These are phyloP conservation scores for Macrocystidia cucumis DNA, from an alignment of 1,284 basidiomycete genomes.

Conservation along the genomic window DNA sequence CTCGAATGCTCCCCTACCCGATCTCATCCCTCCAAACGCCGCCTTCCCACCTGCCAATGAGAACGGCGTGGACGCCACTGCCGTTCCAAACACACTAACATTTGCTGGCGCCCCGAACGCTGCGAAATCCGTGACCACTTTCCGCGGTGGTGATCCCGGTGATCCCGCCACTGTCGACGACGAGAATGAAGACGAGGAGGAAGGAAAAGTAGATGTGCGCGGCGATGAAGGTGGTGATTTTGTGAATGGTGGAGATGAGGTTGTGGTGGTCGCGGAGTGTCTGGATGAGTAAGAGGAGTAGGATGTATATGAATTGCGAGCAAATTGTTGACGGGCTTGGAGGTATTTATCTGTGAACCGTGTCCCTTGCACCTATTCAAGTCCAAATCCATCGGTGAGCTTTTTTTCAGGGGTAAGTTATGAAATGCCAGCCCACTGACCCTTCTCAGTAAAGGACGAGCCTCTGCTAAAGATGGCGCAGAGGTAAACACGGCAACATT, in stretches of 20 bases:
- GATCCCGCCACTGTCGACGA: too few relatives aligned
- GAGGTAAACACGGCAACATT: conserved; percentile 87
- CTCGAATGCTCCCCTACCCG: conserved; percentile 33
- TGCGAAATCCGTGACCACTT: conserved; percentile 84
- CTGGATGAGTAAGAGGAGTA: conserved; percentile 43
- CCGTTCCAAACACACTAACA: conserved; percentile 73
- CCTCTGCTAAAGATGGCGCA: conserved; percentile 67
- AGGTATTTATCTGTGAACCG: conserved; percentile 95
- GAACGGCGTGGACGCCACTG: conserved; percentile 71
- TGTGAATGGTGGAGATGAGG: conserved; percentile 23
- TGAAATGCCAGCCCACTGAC: too few relatives aligned
- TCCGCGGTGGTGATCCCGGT: conserved; percentile 63
- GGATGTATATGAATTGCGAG: conserved; percentile 43
- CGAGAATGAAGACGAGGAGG: too few relatives aligned
- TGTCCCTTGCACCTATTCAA: conserved; percentile 73
- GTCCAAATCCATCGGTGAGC: conserved; percentile 10
- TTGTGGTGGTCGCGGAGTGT: conserved; percentile 25
- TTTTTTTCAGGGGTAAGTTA: conserved; percentile 7
- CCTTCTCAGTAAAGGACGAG: conserved; percentile 74
- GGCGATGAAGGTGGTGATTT: conserved; percentile 23
- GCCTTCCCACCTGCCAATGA: conserved; percentile 74
- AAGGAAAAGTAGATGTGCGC: too few relatives aligned
- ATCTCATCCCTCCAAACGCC: conserved; percentile 67
- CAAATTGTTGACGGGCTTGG: conserved; percentile 55
- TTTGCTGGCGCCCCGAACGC: conserved; percentile 77